Conservation (phyloP, 106 monocot genomes). For the Ottelia alismoides region DNA sequence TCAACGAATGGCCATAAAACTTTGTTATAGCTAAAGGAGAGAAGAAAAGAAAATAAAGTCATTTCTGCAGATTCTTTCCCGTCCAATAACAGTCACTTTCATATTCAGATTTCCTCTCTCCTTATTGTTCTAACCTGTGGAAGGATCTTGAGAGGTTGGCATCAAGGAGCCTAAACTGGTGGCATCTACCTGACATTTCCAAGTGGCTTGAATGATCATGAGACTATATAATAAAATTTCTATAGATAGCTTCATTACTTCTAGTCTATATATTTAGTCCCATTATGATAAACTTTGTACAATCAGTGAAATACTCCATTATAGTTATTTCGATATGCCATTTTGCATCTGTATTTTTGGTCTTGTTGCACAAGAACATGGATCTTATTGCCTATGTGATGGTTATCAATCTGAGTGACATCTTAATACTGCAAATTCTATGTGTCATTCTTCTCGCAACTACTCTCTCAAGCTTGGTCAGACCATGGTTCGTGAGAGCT, state of each 20-base stretch:
- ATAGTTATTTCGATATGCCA: conserved; percentile 18
- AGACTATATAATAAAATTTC: conserved; percentile 21
- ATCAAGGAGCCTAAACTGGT: conserved; percentile 95
- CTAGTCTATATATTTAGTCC: conserved; percentile 24
- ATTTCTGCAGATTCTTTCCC: too few species aligned
- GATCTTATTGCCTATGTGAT: neutral
- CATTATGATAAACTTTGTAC: conserved; percentile 17
- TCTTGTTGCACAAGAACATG: conserved; percentile 32
- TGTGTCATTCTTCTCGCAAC: conserved; percentile 18
- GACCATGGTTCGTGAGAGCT: too few species aligned
- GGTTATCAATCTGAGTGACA: conserved; percentile 11
- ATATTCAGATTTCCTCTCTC: conserved; percentile 20
- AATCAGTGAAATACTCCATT: conserved; percentile 18
- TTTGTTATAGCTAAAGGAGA: neutral
- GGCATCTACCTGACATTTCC: conserved; percentile 79
- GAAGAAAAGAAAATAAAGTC: too few species aligned
- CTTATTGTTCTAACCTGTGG: conserved; percentile 61
- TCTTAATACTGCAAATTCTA: conserved; percentile 34
- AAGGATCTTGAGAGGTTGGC: conserved; percentile 82
- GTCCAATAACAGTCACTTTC: conserved; percentile 3
- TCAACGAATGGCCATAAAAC: conserved; percentile 6
- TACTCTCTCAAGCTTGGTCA: neutral
- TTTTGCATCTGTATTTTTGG: conserved; percentile 35
- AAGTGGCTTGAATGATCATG: conserved; percentile 59
- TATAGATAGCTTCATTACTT: conserved; percentile 47